A percentile compares a stretch with the other conserved stretches of the same genome.
phyloP scores from a whole-genome alignment of 371 early-diverging fungal genomes.

The Umbelopsis sp. region DNA sequence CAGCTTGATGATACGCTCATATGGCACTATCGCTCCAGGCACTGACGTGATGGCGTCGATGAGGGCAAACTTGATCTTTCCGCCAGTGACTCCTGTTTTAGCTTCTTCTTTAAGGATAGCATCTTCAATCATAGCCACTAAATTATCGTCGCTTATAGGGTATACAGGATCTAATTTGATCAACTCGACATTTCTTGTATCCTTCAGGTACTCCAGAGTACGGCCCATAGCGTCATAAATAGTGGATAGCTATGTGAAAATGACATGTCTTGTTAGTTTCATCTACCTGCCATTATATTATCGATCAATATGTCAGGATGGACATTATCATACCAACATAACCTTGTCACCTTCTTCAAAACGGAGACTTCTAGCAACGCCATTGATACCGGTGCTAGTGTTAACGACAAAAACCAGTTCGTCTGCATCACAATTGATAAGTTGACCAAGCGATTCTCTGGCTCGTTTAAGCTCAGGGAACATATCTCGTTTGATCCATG shows the following conservation, averaged over 20 bases:
- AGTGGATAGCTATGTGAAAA: constrained; percentile 39
- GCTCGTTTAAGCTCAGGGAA: constrained; percentile 14
- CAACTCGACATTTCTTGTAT: constrained; percentile 36
- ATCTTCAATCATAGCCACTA: constrained; percentile 31
- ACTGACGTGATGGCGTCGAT: constrained; percentile 64
- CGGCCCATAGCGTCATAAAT: constrained; percentile 51
- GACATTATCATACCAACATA: constrained; percentile 25
- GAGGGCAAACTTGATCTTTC: constrained; percentile 50
- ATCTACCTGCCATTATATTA: too few relatives aligned
- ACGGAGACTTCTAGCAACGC: constrained; percentile 43
- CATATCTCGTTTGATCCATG: constrained; percentile 24
- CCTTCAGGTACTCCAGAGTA: constrained; percentile 38
- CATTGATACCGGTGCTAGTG: constrained; percentile 46
- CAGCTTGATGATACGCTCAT: constrained; percentile 53
- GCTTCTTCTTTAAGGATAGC: constrained; percentile 31
- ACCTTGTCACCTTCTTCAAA: constrained; percentile 45
- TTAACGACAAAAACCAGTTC: constrained; percentile 51
- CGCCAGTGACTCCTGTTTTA: constrained; percentile 26
- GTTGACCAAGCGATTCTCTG: constrained; percentile 4
- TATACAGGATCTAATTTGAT: constrained; percentile 36
- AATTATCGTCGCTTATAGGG: constrained; percentile 38
- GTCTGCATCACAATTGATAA: constrained; percentile 43
- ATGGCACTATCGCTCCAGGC: constrained; percentile 62
- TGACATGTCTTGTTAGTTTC: neutral
- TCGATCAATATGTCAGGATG: neutral